Evolutionary conservation across 805 yeast species (phyloP).

Genomic region (Middelhovenomyces tepae): DNA sequence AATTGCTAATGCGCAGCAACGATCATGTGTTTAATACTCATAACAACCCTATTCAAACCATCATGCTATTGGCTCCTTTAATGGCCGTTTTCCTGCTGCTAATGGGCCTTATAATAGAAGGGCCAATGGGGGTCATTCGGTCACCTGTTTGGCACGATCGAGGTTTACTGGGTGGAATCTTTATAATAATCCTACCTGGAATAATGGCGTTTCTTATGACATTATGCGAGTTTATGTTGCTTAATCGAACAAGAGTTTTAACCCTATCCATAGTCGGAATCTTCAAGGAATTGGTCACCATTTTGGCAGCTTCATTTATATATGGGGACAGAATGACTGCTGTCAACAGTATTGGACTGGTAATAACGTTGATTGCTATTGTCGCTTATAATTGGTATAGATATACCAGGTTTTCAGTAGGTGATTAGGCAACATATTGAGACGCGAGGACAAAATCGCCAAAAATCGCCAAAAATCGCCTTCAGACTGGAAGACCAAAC

Average conservation of each 20-base stretch:
- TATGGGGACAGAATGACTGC: conserved; percentile 65
- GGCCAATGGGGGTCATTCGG: conserved; percentile 41
- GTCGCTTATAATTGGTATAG: conserved; percentile 60
- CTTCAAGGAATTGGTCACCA: conserved; percentile 84
- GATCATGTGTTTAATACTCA: conserved; percentile 8
- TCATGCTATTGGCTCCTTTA: conserved; percentile 74
- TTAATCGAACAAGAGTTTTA: conserved; percentile 73
- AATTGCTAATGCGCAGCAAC: conserved; percentile 54
- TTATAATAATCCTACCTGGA: conserved; percentile 71
- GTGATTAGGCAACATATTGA: too few relatives aligned
- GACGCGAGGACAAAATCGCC: too few relatives aligned
- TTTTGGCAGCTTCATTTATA: conserved; percentile 55
- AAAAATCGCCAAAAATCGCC: too few relatives aligned
- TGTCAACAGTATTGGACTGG: conserved; percentile 65
- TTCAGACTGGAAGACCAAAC: too few relatives aligned
- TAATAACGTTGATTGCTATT: conserved; percentile 69
- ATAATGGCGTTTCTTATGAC: conserved; percentile 84
- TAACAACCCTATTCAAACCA: conserved; percentile 68
- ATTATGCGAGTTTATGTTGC: conserved; percentile 64
- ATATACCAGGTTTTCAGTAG: conserved; percentile 63
- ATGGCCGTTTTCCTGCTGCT: conserved; percentile 59
- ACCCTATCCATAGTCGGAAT: conserved; percentile 89
- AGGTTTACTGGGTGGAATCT: conserved; percentile 47
- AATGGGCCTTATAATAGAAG: conserved; percentile 65
- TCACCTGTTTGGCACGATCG: conserved; percentile 58